Base-by-base conservation (phyloP, 768 basidiomycete genomes). In the Pisolithus orientalis region DNA sequence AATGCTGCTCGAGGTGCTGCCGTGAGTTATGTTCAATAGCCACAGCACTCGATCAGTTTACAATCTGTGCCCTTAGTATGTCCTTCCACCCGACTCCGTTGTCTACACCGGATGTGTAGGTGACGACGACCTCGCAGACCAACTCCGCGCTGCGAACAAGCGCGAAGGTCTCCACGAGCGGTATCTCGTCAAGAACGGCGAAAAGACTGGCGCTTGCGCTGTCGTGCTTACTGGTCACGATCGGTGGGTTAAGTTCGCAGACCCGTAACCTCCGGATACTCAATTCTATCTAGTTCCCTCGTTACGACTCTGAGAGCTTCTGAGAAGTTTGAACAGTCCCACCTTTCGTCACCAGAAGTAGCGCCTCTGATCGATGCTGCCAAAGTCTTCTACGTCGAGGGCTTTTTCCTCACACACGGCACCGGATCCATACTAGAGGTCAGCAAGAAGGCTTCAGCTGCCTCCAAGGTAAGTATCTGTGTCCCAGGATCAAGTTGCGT, bases 381-480 rank as follows among this genome's bases (percentile, higher is more conserved):
- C 53, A 85, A 88, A 65, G 80, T 80, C 66, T 96, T 80, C 77
- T 99, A 99, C 74, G 83, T 97, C 55, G 95, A 93, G 63, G 95
- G 95, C 7, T 99, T 87, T 77, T 97, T 99, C 84, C 79, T 98
- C 53, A 95, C 95, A 16, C 95, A 99, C 65, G 95, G 96, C 43
- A 66, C 79, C 52, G 81, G 83, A 51, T 77, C 80, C 51, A 83
- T 82, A 46, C 70, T 90, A 38, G 76, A 85, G 61, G 72, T 98
- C 55, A 83, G 86, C 70, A 83, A 87, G 67, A 84, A 86, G 57
- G 87, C 91, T 4, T 80, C 88, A 8, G 75, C 73, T 37, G 78
- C 79, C 16, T 81, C 83, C 60, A 97, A 96, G 81, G 91, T 85
- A 50, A 1, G 17, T 0, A 17, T 6, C 17, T 24, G 37, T 32